Evolutionary conservation across 805 yeast species (phyloP).

Genomic region (Torulaspora indica): DNA sequence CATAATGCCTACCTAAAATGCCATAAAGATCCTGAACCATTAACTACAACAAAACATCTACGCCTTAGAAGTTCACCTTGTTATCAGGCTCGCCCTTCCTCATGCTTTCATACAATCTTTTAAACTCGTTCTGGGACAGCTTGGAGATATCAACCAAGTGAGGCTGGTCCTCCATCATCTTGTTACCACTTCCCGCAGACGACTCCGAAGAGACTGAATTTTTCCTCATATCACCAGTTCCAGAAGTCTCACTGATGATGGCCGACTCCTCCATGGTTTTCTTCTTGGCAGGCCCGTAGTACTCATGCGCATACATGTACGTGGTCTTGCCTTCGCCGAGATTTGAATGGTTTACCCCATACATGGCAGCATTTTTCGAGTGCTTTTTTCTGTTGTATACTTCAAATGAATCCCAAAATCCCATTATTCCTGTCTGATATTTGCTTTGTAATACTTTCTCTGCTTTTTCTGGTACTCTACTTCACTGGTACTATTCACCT

Average conservation of each 20-base stretch:
- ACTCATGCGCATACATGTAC: slow-evolving; percentile 24
- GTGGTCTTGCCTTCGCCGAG: slow-evolving; percentile 21
- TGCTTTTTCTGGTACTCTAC: too few relatives aligned
- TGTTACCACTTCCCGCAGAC: slow-evolving; percentile 1
- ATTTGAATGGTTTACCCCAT: slow-evolving; percentile 23
- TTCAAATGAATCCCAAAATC: slow-evolving; percentile 33
- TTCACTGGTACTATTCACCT: too few relatives aligned
- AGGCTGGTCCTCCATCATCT: slow-evolving; percentile 5
- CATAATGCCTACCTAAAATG: slow-evolving; percentile 4
- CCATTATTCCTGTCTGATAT: slow-evolving; percentile 10
- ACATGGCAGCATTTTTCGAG: slow-evolving; percentile 18
- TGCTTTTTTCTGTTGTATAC: slow-evolving; percentile 35
- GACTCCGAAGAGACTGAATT: slow-evolving; percentile 11
- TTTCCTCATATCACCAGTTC: slow-evolving; percentile 5
- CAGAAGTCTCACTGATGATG: not conserved
- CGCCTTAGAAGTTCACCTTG: slow-evolving; percentile 19
- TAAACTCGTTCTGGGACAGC: slow-evolving; percentile 25
- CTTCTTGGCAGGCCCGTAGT: slow-evolving; percentile 13
- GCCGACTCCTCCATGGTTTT: not conserved
- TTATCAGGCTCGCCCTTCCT: slow-evolving; percentile 30
- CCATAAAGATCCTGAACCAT: not conserved
- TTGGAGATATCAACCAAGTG: slow-evolving; percentile 21
- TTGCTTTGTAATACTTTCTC: too few relatives aligned
- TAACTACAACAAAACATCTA: too few relatives aligned
- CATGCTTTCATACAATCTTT: slow-evolving; percentile 19